These are phyloP conservation scores for Mallotus japonicus DNA, from an alignment of 441 rosid species.

Conservation along the genomic window DNA sequence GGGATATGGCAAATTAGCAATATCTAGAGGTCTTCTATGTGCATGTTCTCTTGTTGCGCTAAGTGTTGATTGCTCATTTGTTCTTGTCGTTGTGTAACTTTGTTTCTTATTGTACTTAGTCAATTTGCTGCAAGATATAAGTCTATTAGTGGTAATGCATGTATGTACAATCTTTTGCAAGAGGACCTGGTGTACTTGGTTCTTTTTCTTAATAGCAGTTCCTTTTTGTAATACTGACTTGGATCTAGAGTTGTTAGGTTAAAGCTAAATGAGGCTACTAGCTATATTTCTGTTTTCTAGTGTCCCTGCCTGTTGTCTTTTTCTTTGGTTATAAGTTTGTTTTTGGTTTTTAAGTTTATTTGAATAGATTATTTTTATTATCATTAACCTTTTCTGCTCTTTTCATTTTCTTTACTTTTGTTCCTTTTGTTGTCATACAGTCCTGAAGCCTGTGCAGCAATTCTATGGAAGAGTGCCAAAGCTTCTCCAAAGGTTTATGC, in stretches of 20 bases:
- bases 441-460: conserved; percentile 98
- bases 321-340: conserved; percentile 1
- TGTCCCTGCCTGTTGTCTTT: neutral
- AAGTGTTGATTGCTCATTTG: neutral
- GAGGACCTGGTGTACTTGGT: neutral
- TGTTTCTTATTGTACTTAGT: neutral
- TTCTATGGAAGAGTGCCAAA: conserved; percentile 85
- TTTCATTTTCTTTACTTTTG: conserved; percentile 8
- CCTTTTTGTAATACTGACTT: no score
- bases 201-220: neutral
- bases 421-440: conserved; percentile 34
- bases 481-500: conserved; percentile 79
- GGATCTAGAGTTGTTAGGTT: no score
- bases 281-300: no score
- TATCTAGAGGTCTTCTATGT: neutral
- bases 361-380: neutral
- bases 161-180: neutral
- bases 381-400: neutral
- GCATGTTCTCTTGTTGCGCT: neutral
- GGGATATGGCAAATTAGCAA: conserved; percentile 4
- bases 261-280: no score
- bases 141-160: neutral
- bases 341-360: neutral
- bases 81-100: neutral
- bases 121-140: neutral